A percentile compares a stretch with the other conserved stretches of the same genome.
phyloP scores from a whole-genome alignment of 495 filamentous ascomycete species.

The Alectoria sarmentosa region DNA sequence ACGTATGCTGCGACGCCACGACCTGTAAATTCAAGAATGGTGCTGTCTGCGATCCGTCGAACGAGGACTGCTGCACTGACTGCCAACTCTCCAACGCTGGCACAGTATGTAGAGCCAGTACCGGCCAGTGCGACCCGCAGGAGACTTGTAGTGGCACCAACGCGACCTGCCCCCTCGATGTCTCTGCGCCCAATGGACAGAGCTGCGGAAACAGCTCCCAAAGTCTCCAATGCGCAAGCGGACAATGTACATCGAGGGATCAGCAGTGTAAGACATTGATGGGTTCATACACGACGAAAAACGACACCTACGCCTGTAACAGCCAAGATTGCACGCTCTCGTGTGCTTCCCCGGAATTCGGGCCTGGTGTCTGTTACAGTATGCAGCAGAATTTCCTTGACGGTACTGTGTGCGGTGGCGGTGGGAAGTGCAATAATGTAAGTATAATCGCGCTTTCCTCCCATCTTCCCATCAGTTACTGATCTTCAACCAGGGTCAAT shows the following conservation, averaged over 20 bases:
- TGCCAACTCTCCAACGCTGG: constrained; percentile 65
- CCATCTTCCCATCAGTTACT: not conserved
- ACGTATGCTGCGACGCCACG: constrained; percentile 74
- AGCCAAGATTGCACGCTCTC: constrained; percentile 62
- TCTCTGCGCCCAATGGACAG: constrained; percentile 60
- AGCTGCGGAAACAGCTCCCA: constrained; percentile 51
- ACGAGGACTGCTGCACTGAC: constrained; percentile 79
- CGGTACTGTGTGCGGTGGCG: constrained; percentile 78
- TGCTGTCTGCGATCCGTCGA: constrained; percentile 80
- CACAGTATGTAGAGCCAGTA: constrained; percentile 72
- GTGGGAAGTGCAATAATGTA: constrained; percentile 67
- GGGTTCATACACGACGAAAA: constrained; percentile 66
- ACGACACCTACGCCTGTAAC: constrained; percentile 78
- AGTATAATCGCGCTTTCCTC: constrained; percentile 18
- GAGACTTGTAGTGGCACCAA: constrained; percentile 73
- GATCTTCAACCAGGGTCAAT: constrained; percentile 43
- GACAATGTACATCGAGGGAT: constrained; percentile 90
- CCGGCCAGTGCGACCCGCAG: constrained; percentile 71
- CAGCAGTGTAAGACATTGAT: constrained; percentile 84
- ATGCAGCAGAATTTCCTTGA: constrained; percentile 93
- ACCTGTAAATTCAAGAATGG: constrained; percentile 80
- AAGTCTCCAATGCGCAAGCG: constrained; percentile 75
- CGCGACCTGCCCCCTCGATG: constrained; percentile 67
- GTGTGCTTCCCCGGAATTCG: constrained; percentile 67
- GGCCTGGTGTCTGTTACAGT: constrained; percentile 54